Conservation (phyloP, 768 basidiomycete genomes). For the Auricularia sp. region DNA sequence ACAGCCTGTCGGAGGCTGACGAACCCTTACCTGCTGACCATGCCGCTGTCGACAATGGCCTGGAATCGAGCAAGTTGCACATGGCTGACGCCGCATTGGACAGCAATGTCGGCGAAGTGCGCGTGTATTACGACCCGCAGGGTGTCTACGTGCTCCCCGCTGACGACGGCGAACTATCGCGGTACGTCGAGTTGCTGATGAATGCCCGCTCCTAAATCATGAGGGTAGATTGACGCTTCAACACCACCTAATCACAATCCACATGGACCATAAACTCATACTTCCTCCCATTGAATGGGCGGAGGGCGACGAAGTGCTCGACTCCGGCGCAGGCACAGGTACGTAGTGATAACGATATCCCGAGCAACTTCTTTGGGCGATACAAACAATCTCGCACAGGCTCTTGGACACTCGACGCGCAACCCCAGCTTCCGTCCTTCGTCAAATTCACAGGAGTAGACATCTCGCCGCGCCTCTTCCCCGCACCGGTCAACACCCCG, state of each 20-base stretch:
- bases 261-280: neutral
- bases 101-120: neutral
- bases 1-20: too few species aligned
- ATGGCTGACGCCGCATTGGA: neutral
- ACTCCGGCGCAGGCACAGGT: neutral
- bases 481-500: neutral
- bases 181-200: neutral
- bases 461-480: conserved; percentile 11
- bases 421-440: neutral
- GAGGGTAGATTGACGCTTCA: neutral
- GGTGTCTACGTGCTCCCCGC: neutral
- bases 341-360: neutral
- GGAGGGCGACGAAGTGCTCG: neutral
- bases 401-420: neutral
- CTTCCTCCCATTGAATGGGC: neutral
- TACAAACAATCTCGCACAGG: neutral
- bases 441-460: conserved; percentile 11
- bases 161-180: neutral
- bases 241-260: neutral
- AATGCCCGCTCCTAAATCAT: neutral
- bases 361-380: neutral
- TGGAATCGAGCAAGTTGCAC: neutral
- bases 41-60: too few species aligned
- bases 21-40: too few species aligned
- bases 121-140: neutral